Conservation (phyloP, 192 early-diverging fungal genomes). For the Coemansia sp. region DNA sequence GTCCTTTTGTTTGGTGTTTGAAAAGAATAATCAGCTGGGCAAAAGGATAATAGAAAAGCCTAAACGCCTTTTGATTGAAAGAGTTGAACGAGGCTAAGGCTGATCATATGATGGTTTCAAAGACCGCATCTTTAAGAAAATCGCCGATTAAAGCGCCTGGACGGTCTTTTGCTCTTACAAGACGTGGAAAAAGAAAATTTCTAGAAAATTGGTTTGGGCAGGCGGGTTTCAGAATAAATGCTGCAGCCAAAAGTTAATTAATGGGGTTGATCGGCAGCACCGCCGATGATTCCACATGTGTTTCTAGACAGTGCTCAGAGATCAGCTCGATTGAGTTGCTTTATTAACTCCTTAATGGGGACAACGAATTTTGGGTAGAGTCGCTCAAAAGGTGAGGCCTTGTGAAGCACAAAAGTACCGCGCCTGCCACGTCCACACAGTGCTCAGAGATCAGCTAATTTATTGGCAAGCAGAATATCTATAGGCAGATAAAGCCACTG, state of each 20-base stretch:
- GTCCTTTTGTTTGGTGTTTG: background rate
- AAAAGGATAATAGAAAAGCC: background rate
- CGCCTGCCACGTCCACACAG: too few species aligned
- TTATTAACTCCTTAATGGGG: too few species aligned
- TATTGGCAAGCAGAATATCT: too few species aligned
- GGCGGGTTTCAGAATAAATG: too few species aligned
- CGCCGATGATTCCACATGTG: background rate
- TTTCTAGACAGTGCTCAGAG: too few species aligned
- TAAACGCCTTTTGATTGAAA: background rate
- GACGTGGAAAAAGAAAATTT: conserved; percentile 4
- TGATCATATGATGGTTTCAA: background rate
- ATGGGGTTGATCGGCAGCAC: background rate
- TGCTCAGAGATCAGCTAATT: too few species aligned
- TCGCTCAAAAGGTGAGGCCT: too few species aligned
- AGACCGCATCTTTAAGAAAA: background rate
- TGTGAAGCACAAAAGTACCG: too few species aligned
- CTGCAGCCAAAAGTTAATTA: background rate
- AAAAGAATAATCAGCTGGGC: conserved; percentile 2
- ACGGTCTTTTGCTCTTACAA: conserved; percentile 3
- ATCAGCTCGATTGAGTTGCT: too few species aligned
- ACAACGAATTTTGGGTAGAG: too few species aligned
- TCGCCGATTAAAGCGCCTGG: background rate
- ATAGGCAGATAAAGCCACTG: too few species aligned
- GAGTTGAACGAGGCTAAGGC: background rate
- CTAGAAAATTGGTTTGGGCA: background rate